These are phyloP conservation scores for Trichophyton simii DNA, from an alignment of 2,329 filamentous ascomycete genomes.

Conservation along the genomic window DNA sequence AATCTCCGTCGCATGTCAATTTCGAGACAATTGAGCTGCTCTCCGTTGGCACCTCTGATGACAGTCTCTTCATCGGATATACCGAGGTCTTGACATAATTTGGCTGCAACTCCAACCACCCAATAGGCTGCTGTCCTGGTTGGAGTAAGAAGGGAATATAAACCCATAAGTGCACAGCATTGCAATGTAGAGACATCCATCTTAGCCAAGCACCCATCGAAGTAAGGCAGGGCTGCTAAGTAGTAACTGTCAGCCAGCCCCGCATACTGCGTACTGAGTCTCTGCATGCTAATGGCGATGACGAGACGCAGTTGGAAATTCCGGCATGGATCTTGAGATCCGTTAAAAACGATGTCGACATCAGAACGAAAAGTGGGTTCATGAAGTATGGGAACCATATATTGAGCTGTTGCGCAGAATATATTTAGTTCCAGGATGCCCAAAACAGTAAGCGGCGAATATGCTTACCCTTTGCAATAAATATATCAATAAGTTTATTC, in stretches of 20 bases:
- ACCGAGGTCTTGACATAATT: slow-evolving; percentile 79
- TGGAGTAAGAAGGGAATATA: slow-evolving; percentile 85
- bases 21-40: slow-evolving; percentile 55
- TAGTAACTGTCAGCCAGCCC: slow-evolving; percentile 93
- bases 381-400: slow-evolving; percentile 77
- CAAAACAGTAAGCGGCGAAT: background rate
- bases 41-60: slow-evolving; percentile 46
- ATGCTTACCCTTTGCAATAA: slow-evolving; percentile 62
- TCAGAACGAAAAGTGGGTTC: slow-evolving; percentile 66
- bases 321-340: slow-evolving; percentile 64
- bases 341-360: slow-evolving; percentile 67
- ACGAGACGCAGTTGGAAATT: slow-evolving; percentile 86
- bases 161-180: slow-evolving; percentile 73
- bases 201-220: slow-evolving; percentile 71
- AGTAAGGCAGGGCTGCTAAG: slow-evolving; percentile 69
- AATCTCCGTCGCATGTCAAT: slow-evolving; percentile 81
- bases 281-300: slow-evolving; percentile 87
- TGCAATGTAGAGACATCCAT: slow-evolving; percentile 86
- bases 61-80: slow-evolving; percentile 84
- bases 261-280: slow-evolving; percentile 78
- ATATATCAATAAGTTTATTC: slow-evolving; percentile 70
- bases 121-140: slow-evolving; percentile 89
- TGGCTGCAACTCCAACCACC: slow-evolving; percentile 74
- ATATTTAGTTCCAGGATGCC: background rate
- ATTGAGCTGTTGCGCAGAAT: slow-evolving; percentile 50